A percentile compares a stretch with the other conserved stretches of the same genome.
Evolutionary conservation across 164 flowering plant genomes (phyloP).

Genomic region (Vitis cinerea): DNA sequence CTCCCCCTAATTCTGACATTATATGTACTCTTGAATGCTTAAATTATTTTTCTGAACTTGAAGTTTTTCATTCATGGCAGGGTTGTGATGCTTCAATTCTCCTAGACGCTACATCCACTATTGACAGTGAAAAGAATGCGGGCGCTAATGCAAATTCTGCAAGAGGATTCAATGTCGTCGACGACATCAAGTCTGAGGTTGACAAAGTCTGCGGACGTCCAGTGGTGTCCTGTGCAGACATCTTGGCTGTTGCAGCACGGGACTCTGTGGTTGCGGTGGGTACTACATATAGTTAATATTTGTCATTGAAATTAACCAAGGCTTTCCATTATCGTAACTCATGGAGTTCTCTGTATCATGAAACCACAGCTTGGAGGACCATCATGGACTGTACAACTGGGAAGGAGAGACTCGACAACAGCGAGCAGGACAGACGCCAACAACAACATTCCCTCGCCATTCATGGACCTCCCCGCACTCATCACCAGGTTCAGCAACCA

Average conservation of each 20-base stretch:
- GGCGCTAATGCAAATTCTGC: slow-evolving; percentile 9
- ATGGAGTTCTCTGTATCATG: no score
- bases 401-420: slow-evolving; percentile 47
- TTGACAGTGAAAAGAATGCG: neutral
- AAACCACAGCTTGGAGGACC: slow-evolving; percentile 27
- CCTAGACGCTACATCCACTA: neutral
- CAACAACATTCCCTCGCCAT: slow-evolving; percentile 27
- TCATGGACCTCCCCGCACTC: slow-evolving; percentile 16
- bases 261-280: no score
- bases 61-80: neutral
- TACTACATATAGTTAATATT: no score
- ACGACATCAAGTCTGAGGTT: neutral
- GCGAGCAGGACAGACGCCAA: slow-evolving; percentile 29
- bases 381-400: slow-evolving; percentile 34
- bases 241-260: slow-evolving; percentile 25
- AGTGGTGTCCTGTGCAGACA: slow-evolving; percentile 35
- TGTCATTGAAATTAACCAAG: no score
- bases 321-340: no score
- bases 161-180: slow-evolving; percentile 22
- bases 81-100: slow-evolving; percentile 14
- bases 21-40: no score
- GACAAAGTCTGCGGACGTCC: slow-evolving; percentile 12
- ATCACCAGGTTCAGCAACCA: slow-evolving; percentile 20
- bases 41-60: neutral
- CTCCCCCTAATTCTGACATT: no score